phyloP scores from a whole-genome alignment of 805 yeast genomes.

The Monosporozyma unispora region DNA sequence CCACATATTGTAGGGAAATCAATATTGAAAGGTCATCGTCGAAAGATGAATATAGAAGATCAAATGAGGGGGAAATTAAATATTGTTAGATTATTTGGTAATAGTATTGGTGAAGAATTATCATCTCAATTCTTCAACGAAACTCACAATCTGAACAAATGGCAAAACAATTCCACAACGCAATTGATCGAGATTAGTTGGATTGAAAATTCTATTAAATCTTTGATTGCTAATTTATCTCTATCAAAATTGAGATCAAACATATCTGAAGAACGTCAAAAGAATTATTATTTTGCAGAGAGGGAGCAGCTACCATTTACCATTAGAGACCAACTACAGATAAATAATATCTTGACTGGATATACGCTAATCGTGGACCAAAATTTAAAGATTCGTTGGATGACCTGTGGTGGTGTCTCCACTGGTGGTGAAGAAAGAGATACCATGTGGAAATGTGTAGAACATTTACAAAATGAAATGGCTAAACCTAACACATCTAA shows the following conservation, averaged over 20 bases:
- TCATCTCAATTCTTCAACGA: slow-evolving; percentile 34
- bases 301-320: slow-evolving; percentile 49
- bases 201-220: slow-evolving; percentile 67
- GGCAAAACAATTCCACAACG: slow-evolving; percentile 19
- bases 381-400: slow-evolving; percentile 78
- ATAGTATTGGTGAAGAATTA: slow-evolving; percentile 57
- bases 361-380: slow-evolving; percentile 72
- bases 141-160: slow-evolving; percentile 3
- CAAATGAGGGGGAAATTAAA: slow-evolving; percentile 23
- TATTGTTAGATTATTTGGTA: slow-evolving; percentile 25
- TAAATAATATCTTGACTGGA: slow-evolving; percentile 75
- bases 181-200: slow-evolving; percentile 72
- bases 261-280: slow-evolving; percentile 40
- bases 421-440: slow-evolving; percentile 47
- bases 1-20: slow-evolving; percentile 66
- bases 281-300: slow-evolving; percentile 55
- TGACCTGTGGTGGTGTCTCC: slow-evolving; percentile 70
- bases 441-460: slow-evolving; percentile 28
- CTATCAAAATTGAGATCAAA: slow-evolving; percentile 30
- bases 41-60: slow-evolving; percentile 22
- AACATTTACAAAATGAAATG: slow-evolving; percentile 4
- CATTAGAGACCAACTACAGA: slow-evolving; percentile 47
- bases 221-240: slow-evolving; percentile 47
- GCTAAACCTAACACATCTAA: not conserved
- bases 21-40: slow-evolving; percentile 29